Conservation (phyloP, 1,139 yeast species). For the Sugiyamaella neomexicana region DNA sequence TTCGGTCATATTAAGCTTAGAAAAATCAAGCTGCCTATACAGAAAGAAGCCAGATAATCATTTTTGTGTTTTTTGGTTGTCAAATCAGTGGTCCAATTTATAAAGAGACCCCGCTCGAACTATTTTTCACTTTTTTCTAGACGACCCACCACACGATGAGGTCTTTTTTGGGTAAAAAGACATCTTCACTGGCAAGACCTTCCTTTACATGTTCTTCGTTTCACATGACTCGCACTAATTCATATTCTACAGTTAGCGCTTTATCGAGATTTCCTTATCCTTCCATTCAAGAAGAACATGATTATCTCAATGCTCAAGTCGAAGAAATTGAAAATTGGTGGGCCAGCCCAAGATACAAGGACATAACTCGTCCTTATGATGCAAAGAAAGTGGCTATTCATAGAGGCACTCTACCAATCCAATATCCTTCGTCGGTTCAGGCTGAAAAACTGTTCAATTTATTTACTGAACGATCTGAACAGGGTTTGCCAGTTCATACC, state of each 20-base stretch:
- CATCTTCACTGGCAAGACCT: slow-evolving; percentile 1
- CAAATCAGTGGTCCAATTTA: too few species aligned
- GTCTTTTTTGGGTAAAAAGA: slow-evolving; percentile 6
- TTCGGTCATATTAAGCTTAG: neutral
- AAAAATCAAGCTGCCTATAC: neutral
- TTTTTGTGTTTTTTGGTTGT: too few species aligned
- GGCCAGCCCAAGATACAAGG: slow-evolving; percentile 50
- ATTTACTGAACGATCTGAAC: slow-evolving; percentile 45
- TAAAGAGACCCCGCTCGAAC: too few species aligned
- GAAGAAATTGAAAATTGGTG: slow-evolving; percentile 54
- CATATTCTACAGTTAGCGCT: slow-evolving; percentile 26
- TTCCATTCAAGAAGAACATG: slow-evolving; percentile 38
- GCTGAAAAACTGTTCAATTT: slow-evolving; percentile 53
- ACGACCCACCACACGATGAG: too few species aligned
- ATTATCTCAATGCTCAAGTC: slow-evolving; percentile 36
- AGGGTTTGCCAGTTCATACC: slow-evolving; percentile 54
- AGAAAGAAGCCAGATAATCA: too few species aligned
- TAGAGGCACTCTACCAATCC: slow-evolving; percentile 51
- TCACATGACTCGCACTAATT: slow-evolving; percentile 8
- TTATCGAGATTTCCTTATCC: slow-evolving; percentile 45
- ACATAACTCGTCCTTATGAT: slow-evolving; percentile 53
- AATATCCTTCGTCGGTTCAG: slow-evolving; percentile 55
- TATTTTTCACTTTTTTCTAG: neutral
- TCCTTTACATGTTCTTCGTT: neutral
- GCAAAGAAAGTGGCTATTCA: slow-evolving; percentile 55